Base-by-base conservation (phyloP, 2,329 filamentous ascomycete genomes). In the Cytospora piceae region DNA sequence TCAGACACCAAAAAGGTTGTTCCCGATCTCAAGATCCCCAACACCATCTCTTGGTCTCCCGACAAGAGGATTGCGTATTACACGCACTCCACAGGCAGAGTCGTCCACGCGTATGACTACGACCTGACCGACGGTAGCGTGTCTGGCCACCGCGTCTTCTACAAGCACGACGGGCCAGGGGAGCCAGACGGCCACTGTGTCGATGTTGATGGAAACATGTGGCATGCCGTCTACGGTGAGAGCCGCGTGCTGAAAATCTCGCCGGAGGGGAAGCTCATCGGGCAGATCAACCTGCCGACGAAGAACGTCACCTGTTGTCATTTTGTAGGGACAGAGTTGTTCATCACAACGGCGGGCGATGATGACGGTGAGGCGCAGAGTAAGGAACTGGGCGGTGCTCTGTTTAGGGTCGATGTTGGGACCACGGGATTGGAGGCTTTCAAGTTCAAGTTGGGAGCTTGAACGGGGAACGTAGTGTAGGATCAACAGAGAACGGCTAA, bases 151-250 rank as follows among this genome's bases (percentile, higher is more conserved):
- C 87, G 90, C 63, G 80, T 89, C 46, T 93, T 93, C 78, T 94
- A 93, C 79, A 80, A 84, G 64, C 87, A 93, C 73, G 82, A 85
- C 4, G 85, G 85, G 1, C 76, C 83, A 31, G 89, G 89, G 57
- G 86, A 87, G 68, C 93, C 93, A 0, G 94, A 97, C 77, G 94
- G 94, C 2, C 94, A 94, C 78, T 89, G 90, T 68, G 85, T 96
- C 72, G 94, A 97, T 74, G 85, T 84, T 53, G 87, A 96, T 63
- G 93, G 93, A n/a, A 90, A 90, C 79, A 83, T 97, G 72, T 97
- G 94, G 94, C 89, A 91, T 68, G 91, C 92, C 9, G 82, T 95
- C n/a, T 95, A 92, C 74, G 93, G 93, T 62, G 91, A 90, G 68
- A 82, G 85, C 66, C 85, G 87, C 67, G 91, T 97, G 29, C 79